Evolutionary conservation across 352 stramenopile species (phyloP).

Genomic region (Pilasporangium apinafurcum): DNA sequence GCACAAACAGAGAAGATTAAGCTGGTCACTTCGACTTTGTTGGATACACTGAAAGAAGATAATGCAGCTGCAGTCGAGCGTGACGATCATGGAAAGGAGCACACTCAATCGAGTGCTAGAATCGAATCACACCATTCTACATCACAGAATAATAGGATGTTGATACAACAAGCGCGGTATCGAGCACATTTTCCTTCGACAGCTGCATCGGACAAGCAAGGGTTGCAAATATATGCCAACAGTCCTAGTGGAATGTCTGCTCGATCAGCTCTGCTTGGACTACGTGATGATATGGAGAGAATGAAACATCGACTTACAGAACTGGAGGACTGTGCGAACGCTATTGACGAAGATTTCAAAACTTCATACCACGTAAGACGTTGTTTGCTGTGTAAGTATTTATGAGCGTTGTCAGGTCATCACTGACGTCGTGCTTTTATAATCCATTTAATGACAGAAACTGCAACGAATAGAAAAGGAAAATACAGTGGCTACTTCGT

Average conservation of each 20-base stretch:
- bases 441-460: conserved; percentile 2
- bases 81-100: too few relatives aligned
- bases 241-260: conserved; percentile 1
- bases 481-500: neutral
- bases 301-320: conserved; percentile 39
- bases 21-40: too few relatives aligned
- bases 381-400: neutral
- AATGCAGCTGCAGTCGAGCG: too few relatives aligned
- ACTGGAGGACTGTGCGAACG: conserved; percentile 39
- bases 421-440: neutral
- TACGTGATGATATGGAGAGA: conserved; percentile 39
- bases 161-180: conserved; percentile 2
- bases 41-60: too few relatives aligned
- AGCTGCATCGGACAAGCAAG: neutral
- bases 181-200: neutral
- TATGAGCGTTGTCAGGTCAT: neutral
- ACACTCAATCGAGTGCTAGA: neutral
- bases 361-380: conserved; percentile 21
- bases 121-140: too few relatives aligned
- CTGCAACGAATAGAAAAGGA: conserved; percentile 9
- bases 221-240: too few relatives aligned
- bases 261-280: conserved; percentile 16
- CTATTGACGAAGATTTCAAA: conserved; percentile 60
- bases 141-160: neutral
- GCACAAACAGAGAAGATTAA: too few relatives aligned